Conservation (phyloP, 768 basidiomycete species). For the Lactifluus pinguis region DNA sequence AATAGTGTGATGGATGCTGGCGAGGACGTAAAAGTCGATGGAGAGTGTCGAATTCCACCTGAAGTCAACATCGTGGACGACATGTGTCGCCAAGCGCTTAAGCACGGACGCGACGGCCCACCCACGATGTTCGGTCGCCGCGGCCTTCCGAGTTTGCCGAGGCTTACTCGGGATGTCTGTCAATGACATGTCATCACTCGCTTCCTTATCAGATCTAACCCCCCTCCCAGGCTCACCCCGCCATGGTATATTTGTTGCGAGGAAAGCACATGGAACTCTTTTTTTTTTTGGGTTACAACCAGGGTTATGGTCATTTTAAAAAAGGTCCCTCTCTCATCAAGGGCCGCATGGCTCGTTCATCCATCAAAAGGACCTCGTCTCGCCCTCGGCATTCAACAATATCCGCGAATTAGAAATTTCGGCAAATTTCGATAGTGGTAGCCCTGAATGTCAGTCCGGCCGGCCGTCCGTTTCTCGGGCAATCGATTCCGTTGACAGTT, state of each 20-base stretch:
- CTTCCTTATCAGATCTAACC: not conserved
- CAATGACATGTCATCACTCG: too few species aligned
- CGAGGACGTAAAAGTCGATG: conserved; percentile 37
- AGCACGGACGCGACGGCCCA: not conserved
- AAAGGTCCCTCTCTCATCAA: not conserved
- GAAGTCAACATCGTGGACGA: conserved; percentile 25
- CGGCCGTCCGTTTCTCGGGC: not conserved
- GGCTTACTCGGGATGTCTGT: not conserved
- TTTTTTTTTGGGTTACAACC: not conserved
- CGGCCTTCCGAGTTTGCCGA: not conserved
- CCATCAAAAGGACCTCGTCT: not conserved
- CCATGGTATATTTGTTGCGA: too few species aligned
- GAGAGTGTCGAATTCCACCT: conserved; percentile 27
- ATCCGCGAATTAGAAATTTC: not conserved
- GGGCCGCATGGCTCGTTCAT: too few species aligned
- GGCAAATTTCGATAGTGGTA: not conserved
- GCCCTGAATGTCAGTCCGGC: not conserved
- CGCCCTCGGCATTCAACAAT: not conserved
- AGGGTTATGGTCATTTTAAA: not conserved
- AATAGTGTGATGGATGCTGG: conserved; percentile 73
- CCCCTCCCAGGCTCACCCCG: not conserved
- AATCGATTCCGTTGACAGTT: not conserved
- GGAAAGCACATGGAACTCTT: not conserved
- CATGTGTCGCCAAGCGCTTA: not conserved
- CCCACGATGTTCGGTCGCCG: not conserved